Conservation (phyloP, 176 grass and related monocot species). For the Olyra latifolia region DNA sequence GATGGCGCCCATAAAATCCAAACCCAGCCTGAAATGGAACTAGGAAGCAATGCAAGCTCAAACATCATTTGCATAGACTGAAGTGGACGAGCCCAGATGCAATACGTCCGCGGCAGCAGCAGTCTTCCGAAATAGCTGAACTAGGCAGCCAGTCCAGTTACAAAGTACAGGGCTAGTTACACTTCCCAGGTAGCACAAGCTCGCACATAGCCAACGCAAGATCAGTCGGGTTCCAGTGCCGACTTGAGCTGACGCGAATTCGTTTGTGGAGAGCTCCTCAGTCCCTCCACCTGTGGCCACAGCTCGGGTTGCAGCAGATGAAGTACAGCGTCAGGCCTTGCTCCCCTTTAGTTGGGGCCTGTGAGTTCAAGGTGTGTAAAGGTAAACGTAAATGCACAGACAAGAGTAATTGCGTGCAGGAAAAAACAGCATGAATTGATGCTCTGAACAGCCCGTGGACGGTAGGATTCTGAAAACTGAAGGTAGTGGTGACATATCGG, state of each 20-base stretch:
- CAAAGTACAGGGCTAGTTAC: no score
- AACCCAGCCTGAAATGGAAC: no score
- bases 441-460: not conserved
- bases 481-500: not conserved
- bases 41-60: no score
- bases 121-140: no score
- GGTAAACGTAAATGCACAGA: not conserved
- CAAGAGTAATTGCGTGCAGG: not conserved
- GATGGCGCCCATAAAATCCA: no score
- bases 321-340: conserved; percentile 78
- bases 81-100: no score
- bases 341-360: conserved; percentile 67
- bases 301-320: conserved; percentile 92
- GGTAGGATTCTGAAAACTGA: not conserved
- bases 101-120: no score
- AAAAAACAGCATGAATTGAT: not conserved
- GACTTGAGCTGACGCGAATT: not conserved
- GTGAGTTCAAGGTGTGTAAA: not conserved
- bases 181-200: no score
- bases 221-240: no score
- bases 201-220: no score
- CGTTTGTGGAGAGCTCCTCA: conserved; percentile 26
- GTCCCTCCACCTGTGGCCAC: conserved; percentile 94
- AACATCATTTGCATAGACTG: no score
- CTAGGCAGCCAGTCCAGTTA: no score